Conservation (phyloP, 108 stramenopile species). For the Nannochloropsis gaditana region DNA sequence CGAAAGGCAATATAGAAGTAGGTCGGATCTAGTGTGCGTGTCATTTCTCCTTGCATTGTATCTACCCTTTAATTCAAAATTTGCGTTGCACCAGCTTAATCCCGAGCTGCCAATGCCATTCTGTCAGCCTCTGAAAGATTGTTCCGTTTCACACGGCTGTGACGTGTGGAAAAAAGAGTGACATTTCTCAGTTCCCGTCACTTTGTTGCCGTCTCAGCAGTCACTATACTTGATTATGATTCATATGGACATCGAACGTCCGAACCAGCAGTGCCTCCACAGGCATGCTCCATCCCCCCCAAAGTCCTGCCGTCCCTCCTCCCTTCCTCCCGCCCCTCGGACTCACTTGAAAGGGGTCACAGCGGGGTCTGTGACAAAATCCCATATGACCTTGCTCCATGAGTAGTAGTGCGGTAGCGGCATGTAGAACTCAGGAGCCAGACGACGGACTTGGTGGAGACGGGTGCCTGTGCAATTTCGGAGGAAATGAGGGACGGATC, state of each 20-base stretch:
- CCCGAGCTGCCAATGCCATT: background rate
- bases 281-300: background rate
- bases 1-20: too few relatives aligned
- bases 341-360: background rate
- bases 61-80: background rate
- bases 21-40: too few relatives aligned
- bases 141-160: background rate
- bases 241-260: background rate
- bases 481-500: background rate
- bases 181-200: background rate
- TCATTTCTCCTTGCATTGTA: background rate
- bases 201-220: too few relatives aligned
- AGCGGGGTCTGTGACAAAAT: background rate
- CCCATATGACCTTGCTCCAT: background rate
- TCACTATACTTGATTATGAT: too few relatives aligned
- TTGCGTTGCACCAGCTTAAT: background rate
- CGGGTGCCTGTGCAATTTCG: conserved; percentile 29
- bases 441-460: conserved; percentile 66
- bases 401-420: conserved; percentile 62
- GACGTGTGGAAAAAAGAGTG: background rate
- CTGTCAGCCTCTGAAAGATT: background rate
- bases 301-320: background rate
- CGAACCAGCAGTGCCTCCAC: background rate
- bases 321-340: background rate
- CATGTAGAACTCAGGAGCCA: conserved; percentile 83